These are phyloP conservation scores for Cladosporium phlei DNA, from an alignment of 2,329 filamentous ascomycete species.

Conservation along the genomic window DNA sequence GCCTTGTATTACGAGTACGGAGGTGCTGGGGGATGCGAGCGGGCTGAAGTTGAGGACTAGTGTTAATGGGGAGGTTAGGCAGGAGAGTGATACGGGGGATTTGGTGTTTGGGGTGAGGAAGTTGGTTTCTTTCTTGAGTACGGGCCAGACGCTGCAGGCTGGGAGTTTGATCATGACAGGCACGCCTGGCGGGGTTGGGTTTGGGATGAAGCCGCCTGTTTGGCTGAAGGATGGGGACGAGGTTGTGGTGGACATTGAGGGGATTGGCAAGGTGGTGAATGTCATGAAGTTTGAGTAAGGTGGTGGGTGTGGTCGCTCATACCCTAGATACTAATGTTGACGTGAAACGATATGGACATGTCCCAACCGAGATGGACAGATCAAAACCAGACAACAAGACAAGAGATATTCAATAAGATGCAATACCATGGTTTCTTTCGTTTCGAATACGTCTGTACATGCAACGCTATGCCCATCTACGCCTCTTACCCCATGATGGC, in stretches of 20 bases:
- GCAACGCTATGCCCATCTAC: too few relatives aligned
- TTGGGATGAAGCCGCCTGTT: slow-evolving; percentile 30
- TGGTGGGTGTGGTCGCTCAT: too few relatives aligned
- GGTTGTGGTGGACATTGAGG: slow-evolving; percentile 31
- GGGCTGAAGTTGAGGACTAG: slow-evolving; percentile 42
- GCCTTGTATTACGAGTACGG: slow-evolving; percentile 43
- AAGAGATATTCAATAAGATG: too few relatives aligned
- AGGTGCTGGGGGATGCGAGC: slow-evolving; percentile 41
- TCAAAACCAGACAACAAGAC: too few relatives aligned
- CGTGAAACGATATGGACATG: too few relatives aligned
- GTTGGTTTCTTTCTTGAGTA: slow-evolving; percentile 30
- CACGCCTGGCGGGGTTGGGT: slow-evolving; percentile 39
- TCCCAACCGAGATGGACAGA: too few relatives aligned
- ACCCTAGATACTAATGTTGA: too few relatives aligned
- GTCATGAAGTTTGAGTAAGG: slow-evolving; percentile 31
- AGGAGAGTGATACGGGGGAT: slow-evolving; percentile 38
- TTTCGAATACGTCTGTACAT: too few relatives aligned
- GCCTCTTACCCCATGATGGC: too few relatives aligned
- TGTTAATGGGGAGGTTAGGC: slow-evolving; percentile 48
- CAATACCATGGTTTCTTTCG: too few relatives aligned
- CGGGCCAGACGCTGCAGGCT: slow-evolving; percentile 41
- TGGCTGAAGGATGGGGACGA: slow-evolving; percentile 33
- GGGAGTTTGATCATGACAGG: slow-evolving; percentile 50
- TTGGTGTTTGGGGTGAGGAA: slow-evolving; percentile 44
- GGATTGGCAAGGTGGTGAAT: slow-evolving; percentile 31